These are phyloP conservation scores for Aurantiochytrium sp. DNA, from an alignment of 108 stramenopile species.

Conservation along the genomic window DNA sequence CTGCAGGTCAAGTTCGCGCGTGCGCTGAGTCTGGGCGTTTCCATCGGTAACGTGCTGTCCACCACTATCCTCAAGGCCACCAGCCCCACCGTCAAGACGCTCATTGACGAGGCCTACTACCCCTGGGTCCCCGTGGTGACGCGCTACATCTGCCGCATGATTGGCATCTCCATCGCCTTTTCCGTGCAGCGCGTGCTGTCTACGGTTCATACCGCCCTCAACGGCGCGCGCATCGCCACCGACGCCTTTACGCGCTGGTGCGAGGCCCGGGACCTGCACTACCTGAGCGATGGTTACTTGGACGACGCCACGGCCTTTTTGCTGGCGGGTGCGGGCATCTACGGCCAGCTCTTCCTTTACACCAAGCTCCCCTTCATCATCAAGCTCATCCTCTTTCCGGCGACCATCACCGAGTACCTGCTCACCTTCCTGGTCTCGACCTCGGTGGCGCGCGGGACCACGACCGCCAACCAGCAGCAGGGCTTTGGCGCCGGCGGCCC, in stretches of 20 bases:
- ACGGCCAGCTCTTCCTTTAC: conserved; percentile 68
- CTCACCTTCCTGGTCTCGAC: conserved; percentile 66
- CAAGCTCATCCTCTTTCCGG: conserved; percentile 74
- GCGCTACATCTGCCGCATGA: conserved; percentile 54
- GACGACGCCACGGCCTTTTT: conserved; percentile 79
- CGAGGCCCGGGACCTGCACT: conserved; percentile 58
- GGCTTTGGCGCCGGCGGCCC: not conserved
- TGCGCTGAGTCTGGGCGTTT: conserved; percentile 73
- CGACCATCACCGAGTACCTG: conserved; percentile 66
- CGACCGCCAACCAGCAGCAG: not conserved
- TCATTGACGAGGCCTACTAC: conserved; percentile 72
- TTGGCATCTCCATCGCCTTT: conserved; percentile 85
- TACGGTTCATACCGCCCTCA: conserved; percentile 76
- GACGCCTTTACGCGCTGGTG: conserved; percentile 57
- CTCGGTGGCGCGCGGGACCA: not conserved
- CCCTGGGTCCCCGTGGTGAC: conserved; percentile 52
- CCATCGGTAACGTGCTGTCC: conserved; percentile 73
- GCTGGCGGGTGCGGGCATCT: conserved; percentile 75
- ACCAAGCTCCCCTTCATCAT: conserved; percentile 78
- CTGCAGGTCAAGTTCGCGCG: conserved; percentile 79
- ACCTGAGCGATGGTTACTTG: conserved; percentile 61
- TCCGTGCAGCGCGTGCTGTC: conserved; percentile 75
- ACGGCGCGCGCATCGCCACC: conserved; percentile 81
- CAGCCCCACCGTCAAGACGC: conserved; percentile 59
- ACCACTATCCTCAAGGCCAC: conserved; percentile 63